A percentile compares a stretch with the other conserved stretches of the same genome.
Evolutionary conservation across 805 yeast species (phyloP).

Genomic region (Tetrapisispora iriomotensis): DNA sequence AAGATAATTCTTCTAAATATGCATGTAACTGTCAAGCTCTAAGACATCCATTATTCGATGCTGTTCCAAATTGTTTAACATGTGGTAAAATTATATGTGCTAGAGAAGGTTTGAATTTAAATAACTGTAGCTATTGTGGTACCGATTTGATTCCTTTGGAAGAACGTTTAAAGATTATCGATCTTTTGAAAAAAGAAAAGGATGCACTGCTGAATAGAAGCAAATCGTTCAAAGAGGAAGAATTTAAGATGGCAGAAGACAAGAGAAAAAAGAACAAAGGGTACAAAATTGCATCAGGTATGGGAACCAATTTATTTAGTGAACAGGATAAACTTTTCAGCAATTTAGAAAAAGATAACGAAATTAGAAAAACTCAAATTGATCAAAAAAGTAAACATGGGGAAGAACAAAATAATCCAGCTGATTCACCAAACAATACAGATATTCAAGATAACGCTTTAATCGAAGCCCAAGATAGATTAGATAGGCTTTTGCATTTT

Average conservation of each 20-base stretch:
- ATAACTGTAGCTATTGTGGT: constrained; percentile 82
- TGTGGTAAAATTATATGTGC: constrained; percentile 92
- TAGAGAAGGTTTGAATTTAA: constrained; percentile 65
- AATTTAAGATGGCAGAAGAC: constrained; percentile 13
- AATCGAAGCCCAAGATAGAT: constrained; percentile 56
- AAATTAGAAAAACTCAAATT: constrained; percentile 24
- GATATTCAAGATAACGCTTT: constrained; percentile 46
- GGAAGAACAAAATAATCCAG: constrained; percentile 28
- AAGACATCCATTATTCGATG: constrained; percentile 76
- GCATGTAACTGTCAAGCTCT: constrained; percentile 79
- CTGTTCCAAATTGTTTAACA: constrained; percentile 86
- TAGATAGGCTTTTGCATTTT: constrained; percentile 65
- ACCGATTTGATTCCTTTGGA: constrained; percentile 48
- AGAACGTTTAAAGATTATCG: constrained; percentile 52
- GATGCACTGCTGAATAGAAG: constrained; percentile 28
- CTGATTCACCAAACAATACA: constrained; percentile 32
- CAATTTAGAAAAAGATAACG: constrained; percentile 42
- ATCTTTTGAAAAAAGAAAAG: constrained; percentile 46
- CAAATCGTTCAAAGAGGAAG: constrained; percentile 12
- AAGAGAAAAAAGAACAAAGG: constrained; percentile 30
- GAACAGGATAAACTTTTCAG: constrained; percentile 60
- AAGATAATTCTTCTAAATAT: constrained; percentile 17
- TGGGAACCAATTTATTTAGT: constrained; percentile 55
- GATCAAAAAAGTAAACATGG: constrained; percentile 24
- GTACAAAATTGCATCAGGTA: constrained; percentile 48